phyloP scores from a whole-genome alignment of 2,329 filamentous ascomycete genomes.

The Septoria petroselini region DNA sequence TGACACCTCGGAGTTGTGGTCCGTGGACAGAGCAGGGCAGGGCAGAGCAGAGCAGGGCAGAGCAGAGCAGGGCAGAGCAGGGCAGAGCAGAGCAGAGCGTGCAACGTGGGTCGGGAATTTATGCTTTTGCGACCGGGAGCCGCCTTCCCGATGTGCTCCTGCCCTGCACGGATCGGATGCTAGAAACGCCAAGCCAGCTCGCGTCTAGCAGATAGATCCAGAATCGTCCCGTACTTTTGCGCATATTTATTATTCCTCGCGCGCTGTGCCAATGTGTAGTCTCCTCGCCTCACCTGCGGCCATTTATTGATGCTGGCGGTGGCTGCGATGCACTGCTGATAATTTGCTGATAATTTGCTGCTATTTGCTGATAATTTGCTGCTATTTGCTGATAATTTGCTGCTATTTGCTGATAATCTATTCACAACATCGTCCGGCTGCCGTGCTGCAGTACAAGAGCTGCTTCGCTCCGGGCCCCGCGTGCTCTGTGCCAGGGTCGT shows the following conservation, averaged over 20 bases:
- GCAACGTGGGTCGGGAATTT: not conserved
- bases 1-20: too few species aligned
- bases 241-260: constrained; percentile 10
- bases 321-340: constrained; percentile 5
- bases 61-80: not conserved
- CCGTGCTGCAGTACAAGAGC: constrained; percentile 9
- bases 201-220: constrained; percentile 4
- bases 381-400: too few species aligned
- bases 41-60: not conserved
- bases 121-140: not conserved
- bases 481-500: constrained; percentile 15
- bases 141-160: not conserved
- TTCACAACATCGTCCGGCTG: not conserved
- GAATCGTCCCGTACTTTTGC: too few species aligned
- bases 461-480: constrained; percentile 8
- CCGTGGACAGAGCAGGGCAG: too few species aligned
- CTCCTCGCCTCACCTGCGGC: too few species aligned
- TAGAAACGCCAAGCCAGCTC: constrained; percentile 6
- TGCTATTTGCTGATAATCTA: too few species aligned
- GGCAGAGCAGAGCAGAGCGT: not conserved
- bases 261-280: too few species aligned
- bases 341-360: too few species aligned
- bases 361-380: too few species aligned
- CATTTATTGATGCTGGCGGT: too few species aligned
- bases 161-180: not conserved